phyloP scores from a whole-genome alignment of 768 basidiomycete genomes.

The Boletus rufocinnamomeus region DNA sequence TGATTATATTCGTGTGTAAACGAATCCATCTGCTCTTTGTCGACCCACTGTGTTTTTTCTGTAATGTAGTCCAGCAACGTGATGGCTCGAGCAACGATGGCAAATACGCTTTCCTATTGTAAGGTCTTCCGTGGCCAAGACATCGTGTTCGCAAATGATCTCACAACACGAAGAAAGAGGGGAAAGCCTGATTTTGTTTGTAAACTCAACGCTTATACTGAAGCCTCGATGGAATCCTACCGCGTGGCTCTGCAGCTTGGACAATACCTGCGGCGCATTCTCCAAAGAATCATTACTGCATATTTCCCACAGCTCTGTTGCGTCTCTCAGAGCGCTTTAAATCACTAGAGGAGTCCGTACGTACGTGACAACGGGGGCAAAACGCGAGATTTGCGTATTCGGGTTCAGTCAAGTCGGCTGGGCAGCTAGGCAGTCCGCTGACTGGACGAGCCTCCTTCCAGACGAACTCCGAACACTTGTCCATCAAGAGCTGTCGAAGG shows the following conservation, averaged over 20 bases:
- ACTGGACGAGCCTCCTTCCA: too few relatives aligned
- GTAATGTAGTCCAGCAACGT: not conserved
- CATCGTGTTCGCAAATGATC: not conserved
- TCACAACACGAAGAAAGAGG: not conserved
- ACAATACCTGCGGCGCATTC: not conserved
- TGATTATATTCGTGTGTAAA: not conserved
- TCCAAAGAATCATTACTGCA: not conserved
- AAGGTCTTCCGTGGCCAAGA: not conserved
- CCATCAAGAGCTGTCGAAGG: too few relatives aligned
- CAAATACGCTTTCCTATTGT: not conserved
- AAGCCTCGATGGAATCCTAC: not conserved
- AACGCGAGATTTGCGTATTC: conserved; percentile 45
- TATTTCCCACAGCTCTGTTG: conserved; percentile 1
- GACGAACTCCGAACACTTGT: too few relatives aligned
- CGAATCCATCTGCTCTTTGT: not conserved
- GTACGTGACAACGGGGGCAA: conserved; percentile 18
- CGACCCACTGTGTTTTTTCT: not conserved
- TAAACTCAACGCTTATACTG: not conserved
- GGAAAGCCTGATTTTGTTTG: not conserved
- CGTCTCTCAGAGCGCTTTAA: not conserved
- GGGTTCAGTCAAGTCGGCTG: conserved; percentile 44
- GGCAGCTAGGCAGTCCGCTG: conserved; percentile 41
- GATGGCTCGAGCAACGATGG: not conserved
- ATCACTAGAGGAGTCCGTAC: not conserved
- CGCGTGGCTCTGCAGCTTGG: not conserved